Conservation (phyloP, 768 basidiomycete species). For the Suillus fuscotomentosus region DNA sequence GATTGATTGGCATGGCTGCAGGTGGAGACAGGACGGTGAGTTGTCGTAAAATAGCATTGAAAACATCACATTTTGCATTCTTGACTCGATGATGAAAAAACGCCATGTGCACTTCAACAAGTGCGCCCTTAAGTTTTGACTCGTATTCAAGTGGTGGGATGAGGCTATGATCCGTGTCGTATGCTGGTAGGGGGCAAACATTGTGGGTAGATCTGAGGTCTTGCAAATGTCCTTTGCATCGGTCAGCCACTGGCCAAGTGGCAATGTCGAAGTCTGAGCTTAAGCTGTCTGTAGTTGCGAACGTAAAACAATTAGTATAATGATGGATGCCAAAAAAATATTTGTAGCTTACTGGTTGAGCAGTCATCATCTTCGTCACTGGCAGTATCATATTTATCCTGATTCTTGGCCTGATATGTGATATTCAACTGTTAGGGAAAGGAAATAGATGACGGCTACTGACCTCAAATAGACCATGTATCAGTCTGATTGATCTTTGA, state of each 20-base stretch:
- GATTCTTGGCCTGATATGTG: neutral
- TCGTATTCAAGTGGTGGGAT: slow-evolving; percentile 2
- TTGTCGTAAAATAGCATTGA: neutral
- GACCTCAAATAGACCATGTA: slow-evolving; percentile 1
- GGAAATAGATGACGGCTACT: neutral
- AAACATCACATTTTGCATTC: neutral
- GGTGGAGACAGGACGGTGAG: neutral
- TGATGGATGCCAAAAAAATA: neutral
- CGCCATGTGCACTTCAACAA: slow-evolving; percentile 6
- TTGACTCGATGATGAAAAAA: slow-evolving; percentile 1
- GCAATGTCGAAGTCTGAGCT: slow-evolving; percentile 2
- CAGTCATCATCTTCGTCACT: neutral
- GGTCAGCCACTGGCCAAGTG: slow-evolving; percentile 4
- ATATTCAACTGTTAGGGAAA: no score
- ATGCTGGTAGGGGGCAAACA: slow-evolving; percentile 4
- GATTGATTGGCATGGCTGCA: neutral
- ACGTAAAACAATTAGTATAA: neutral
- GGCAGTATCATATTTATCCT: neutral
- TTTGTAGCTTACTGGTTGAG: neutral
- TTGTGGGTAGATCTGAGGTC: neutral
- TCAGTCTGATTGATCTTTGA: neutral
- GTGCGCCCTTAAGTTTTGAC: neutral
- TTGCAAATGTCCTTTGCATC: neutral
- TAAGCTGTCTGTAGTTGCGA: neutral
- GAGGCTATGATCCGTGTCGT: neutral